Evolutionary conservation across 1,284 basidiomycete species (phyloP).

Genomic region (Cryptococcus deneoformans): DNA sequence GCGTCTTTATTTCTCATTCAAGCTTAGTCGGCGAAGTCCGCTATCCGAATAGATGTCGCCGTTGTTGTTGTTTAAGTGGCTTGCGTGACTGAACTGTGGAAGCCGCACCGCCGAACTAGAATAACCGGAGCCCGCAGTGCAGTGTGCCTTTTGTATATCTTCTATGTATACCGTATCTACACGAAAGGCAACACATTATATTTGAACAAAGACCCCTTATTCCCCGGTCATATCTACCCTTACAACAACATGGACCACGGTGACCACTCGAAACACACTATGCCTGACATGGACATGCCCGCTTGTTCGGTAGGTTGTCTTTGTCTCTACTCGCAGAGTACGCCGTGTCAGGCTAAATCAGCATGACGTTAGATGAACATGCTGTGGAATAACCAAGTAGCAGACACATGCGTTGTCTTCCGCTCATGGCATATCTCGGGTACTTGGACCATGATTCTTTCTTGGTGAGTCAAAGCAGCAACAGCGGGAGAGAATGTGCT

Average conservation of each 20-base stretch:
- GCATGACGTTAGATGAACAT: conserved; percentile 45
- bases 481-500: neutral
- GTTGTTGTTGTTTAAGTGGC: too few species aligned
- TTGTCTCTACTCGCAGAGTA: neutral
- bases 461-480: conserved; percentile 31
- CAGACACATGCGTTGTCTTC: conserved; percentile 46
- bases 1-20: too few species aligned
- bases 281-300: conserved; percentile 16
- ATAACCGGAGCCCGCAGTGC: too few species aligned
- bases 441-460: conserved; percentile 39
- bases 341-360: neutral
- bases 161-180: too few species aligned
- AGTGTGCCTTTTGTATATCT: too few species aligned
- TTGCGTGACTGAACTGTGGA: too few species aligned
- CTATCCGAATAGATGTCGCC: too few species aligned
- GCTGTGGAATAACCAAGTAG: conserved; percentile 49
- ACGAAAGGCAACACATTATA: too few species aligned
- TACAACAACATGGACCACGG: conserved; percentile 12
- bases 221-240: neutral
- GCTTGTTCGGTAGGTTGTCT: conserved; percentile 20
- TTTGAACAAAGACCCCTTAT: too few species aligned
- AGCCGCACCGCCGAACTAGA: too few species aligned
- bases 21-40: too few species aligned
- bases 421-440: conserved; percentile 45
- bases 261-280: conserved; percentile 18